Evolutionary conservation across 208 protist species (phyloP).

Genomic region (Crithidia bombi): DNA sequence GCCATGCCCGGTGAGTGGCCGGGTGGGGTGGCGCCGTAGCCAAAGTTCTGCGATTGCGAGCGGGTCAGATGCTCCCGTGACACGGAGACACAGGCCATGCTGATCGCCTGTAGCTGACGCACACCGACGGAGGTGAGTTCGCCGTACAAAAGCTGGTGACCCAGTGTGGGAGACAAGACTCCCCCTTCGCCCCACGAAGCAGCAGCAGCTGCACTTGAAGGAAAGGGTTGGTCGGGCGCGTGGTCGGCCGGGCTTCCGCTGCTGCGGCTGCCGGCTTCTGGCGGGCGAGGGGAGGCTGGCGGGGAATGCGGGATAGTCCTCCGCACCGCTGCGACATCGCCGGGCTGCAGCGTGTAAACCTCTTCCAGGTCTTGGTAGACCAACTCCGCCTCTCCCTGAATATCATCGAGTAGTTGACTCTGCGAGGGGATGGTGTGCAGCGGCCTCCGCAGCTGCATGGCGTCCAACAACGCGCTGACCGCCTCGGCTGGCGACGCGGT

Average conservation of each 20-base stretch:
- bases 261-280: background rate
- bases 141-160: slow-evolving; percentile 63
- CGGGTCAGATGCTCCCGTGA: slow-evolving; percentile 16
- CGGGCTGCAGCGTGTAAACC: slow-evolving; percentile 46
- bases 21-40: background rate
- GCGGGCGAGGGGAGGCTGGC: background rate
- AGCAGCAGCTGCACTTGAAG: background rate
- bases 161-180: background rate
- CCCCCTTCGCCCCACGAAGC: too few relatives aligned
- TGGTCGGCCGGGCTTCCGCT: background rate
- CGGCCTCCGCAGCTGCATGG: slow-evolving; percentile 37
- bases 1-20: background rate
- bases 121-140: slow-evolving; percentile 70
- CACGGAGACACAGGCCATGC: slow-evolving; percentile 26
- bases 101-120: slow-evolving; percentile 59
- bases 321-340: slow-evolving; percentile 40
- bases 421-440: slow-evolving; percentile 26
- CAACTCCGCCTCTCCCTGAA: slow-evolving; percentile 51
- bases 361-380: slow-evolving; percentile 56
- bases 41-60: slow-evolving; percentile 17
- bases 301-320: background rate
- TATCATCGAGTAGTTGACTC: slow-evolving; percentile 47
- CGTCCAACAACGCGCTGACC: slow-evolving; percentile 29
- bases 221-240: background rate
- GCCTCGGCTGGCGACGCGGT: background rate